Evolutionary conservation across 1,284 basidiomycete species (phyloP), one percentile per base, ranked within the genome.

Genomic region (Laetiporus sulphureus): DNA sequence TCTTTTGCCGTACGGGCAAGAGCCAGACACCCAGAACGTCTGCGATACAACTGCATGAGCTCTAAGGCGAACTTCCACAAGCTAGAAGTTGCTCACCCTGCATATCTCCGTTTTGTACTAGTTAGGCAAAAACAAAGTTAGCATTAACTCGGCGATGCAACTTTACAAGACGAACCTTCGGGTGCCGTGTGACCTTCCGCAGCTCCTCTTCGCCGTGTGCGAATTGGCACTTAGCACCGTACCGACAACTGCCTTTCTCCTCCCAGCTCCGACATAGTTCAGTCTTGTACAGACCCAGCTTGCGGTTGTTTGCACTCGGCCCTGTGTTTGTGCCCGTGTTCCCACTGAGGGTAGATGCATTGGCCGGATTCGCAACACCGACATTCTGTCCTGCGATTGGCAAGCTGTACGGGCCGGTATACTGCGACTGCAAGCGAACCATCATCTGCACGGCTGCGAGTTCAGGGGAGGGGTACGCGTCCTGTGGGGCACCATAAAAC

Each of bases 51-150:
- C 2, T 53, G 25, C 23, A 44, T 55, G 23, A 52, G 47, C 25
- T 19, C 35, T 27, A 39, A 15, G 41, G 32, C 32, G n/a, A 38
- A 42, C 32, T 21, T 42, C 18, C 23, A 37, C 31, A 37, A 43
- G 42, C 40, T 29, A 48, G 45, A 45, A 41, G 34, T 46, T 18
- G 68, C 80, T 52, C 55, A 88, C 85, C 63, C 88, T 79, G 61
- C 91, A 93, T 46, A 91, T 89, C 64, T 92, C 89, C 8, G 91
- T 92, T 66, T 93, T 93, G 66, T 91, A 93, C 83, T 91, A 54
- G 24, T 39, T 12, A 23, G 25, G 21, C 20, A 18, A 43, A 25
- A 38, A 22, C 8, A 45, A 15, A 11, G 36, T 42, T 31, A 45
- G 46, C 42, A 50, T 38, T 39, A 39, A 16, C 34, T 42, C 44